Evolutionary conservation across 2,329 filamentous ascomycete species (phyloP), one percentile per base, ranked within the genome.

Genomic region (Hypoxylon sp.): DNA sequence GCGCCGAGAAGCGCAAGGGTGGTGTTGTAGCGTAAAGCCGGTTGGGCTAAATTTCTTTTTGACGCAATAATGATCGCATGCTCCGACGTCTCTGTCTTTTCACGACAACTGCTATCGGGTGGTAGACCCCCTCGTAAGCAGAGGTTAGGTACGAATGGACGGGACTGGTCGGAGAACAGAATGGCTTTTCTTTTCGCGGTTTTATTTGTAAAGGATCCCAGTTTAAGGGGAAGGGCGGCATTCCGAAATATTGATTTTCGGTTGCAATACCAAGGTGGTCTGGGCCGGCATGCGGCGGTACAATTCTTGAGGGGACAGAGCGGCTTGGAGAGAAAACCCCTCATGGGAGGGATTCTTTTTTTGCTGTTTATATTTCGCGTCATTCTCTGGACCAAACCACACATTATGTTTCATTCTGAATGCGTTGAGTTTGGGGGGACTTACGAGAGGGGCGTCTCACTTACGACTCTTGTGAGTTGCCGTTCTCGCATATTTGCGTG

Each of bases 1-100:
- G 89, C 77, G 91, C 89, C 66, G 93, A 97, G 83, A 97, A 97
- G 87, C 91, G 93, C 78, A 96, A 93, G 85, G 90, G 86, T 79
- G 74, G 77, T 68, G 68, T 70, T 37, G 48, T 65, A n/a, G 72
- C 72, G 43, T 76, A 68, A 70, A 49, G 37, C 43, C 47, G 49
- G 48, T 50, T 39, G 48, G 61, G 49, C 62, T 66, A 64, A 53
- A 63, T 44, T 63, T 60, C 51, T 13, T 68, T 62, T 64, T 72
- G 57, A 73, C 71, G 67, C 59, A 70, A 66, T 74, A 60, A 74
- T 59, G 73, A 74, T 71, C 67, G 66, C 69, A 74, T 68, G 73
- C 69, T 72, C 68, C 68, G 65, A 69, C 65, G 71, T 72, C 68
- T 71, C 62, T 68, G 57, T 66, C 65, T 71, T 70, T 71, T 72